Evolutionary conservation across 441 rosid species (phyloP), one percentile per base, ranked within the genome.

Genomic region (Codiaeum variegatum): DNA sequence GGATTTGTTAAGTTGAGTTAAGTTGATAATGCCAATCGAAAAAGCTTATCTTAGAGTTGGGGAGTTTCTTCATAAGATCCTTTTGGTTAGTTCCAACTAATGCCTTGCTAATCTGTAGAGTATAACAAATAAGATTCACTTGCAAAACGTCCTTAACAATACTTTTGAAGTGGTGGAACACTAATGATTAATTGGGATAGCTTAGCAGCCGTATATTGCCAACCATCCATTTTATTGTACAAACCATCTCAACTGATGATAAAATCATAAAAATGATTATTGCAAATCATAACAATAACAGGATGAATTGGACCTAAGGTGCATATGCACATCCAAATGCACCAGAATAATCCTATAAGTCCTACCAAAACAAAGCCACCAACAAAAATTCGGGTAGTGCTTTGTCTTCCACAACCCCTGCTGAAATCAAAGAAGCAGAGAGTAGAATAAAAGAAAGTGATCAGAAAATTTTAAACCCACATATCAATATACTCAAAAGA

Each of bases 291-390:
- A 31, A 49, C 51, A 59, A 34, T 15, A 36, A 65, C 2, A 46
- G 32, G 61, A 59, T 60, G 8, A 59, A 67, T 42, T 77, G 64
- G 6, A 93, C 99, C 96, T 92, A 94, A 62, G 98, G 97, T 16
- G 99, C 98, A 68, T 86, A 92, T 28, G 91, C 94, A 77, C 98
- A 92, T 74, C 98, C 97, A 73, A 94, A 98, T 32, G 99, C 87
- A 44, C 97, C 99, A 28, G 91, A n/a, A n/a, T n/a, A n/a, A n/a
- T n/a, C n/a, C 91, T 62, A 94, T 77, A 40, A 90, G 86, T 79
- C 98, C 97, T 58, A 98, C 97, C 83, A 92, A 80, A 78, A 92
- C 87, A 80, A 94, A 94, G 54, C 96, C 98, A 74, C 98, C 97
- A 51, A 91, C 88, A 79, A 94, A 94, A 71, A 83, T 60, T 74